Evolutionary conservation across 2,329 filamentous ascomycete species (phyloP), one percentile per base, ranked within the genome.

Genomic region (Penicillium sp.): DNA sequence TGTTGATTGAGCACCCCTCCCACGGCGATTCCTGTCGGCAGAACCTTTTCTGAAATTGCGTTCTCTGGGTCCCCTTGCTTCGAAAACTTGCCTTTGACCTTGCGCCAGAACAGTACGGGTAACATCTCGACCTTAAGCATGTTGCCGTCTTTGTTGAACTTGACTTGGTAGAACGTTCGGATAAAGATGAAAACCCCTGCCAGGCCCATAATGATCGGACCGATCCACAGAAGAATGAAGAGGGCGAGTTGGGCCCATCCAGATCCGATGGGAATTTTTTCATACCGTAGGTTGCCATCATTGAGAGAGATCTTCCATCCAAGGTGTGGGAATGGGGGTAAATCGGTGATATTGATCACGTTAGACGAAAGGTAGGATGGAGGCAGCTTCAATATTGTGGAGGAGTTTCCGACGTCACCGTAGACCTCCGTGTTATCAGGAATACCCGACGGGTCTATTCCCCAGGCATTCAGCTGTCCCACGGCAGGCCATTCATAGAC

Each of bases 401-500:
- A 74, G 61, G 86, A 83, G 27, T 72, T 72, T 60, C 86, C 81
- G n/a, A 83, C 75, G 63, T 87, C 84, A 22, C 84, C 84, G 52
- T 78, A 79, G 4, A 84, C 78, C 53, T 74, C 76, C 2, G 77
- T 78, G 52, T 82, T 75, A 66, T 87, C 84, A 0, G 84, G 83
- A 57, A 80, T 69, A 30, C 83, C 82, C 64, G 85, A 79, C 0
- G 79, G 77, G 59, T 86, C 84, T 63, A 86, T 81, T 43, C 84
- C 84, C 84, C 84, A 87, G 8, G 84, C 76, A 56, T 86, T 87
- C 53, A 86, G 69, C 62, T 86, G 83, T 48, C 82, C 78, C 42
- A 78, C 69, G 3, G 79, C 78, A 1, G 84, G 84, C 79, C 82
- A 87, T 63, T 87, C 84, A 4, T 77, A 75, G 74, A 85, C 80